These are phyloP conservation scores for Coniochaeta pulveracea DNA, from an alignment of 2,329 filamentous ascomycete genomes.

Conservation along the genomic window DNA sequence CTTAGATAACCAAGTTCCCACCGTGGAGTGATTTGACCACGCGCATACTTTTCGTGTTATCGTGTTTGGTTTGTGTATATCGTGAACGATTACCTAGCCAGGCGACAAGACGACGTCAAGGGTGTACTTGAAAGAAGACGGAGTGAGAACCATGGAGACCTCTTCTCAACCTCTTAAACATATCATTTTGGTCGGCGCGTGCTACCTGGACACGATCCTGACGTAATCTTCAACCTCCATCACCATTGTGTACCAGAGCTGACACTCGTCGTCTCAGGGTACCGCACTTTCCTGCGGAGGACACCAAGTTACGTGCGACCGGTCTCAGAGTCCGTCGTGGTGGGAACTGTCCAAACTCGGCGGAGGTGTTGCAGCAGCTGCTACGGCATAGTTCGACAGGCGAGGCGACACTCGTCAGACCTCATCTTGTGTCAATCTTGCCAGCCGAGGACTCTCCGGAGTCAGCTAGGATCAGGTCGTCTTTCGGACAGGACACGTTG, in stretches of 20 bases:
- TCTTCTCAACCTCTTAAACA: constrained; percentile 31
- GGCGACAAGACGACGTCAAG: no score
- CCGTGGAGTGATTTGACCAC: no score
- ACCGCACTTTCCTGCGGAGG: constrained; percentile 56
- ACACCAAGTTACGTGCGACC: constrained; percentile 60
- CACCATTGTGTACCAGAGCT: not conserved
- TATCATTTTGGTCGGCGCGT: constrained; percentile 54
- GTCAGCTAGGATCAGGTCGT: constrained; percentile 38
- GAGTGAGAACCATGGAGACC: constrained; percentile 1
- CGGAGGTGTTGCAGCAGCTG: constrained; percentile 60
- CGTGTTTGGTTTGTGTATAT: no score
- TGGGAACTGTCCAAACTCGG: constrained; percentile 61
- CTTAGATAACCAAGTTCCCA: no score
- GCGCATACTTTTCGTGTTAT: no score
- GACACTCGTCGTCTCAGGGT: constrained; percentile 31
- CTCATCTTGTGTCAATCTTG: constrained; percentile 37
- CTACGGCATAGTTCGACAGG: constrained; percentile 13
- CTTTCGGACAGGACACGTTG: constrained; percentile 29
- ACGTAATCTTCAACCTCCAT: constrained; percentile 30
- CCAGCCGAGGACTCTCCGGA: constrained; percentile 40
- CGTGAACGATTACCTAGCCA: no score
- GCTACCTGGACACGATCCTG: constrained; percentile 61
- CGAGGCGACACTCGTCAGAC: constrained; percentile 15
- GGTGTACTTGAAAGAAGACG: no score
- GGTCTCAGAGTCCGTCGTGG: constrained; percentile 49